These are phyloP conservation scores for Trichosporon ovoides DNA, from an alignment of 1,284 basidiomycete species.

Conservation along the genomic window DNA sequence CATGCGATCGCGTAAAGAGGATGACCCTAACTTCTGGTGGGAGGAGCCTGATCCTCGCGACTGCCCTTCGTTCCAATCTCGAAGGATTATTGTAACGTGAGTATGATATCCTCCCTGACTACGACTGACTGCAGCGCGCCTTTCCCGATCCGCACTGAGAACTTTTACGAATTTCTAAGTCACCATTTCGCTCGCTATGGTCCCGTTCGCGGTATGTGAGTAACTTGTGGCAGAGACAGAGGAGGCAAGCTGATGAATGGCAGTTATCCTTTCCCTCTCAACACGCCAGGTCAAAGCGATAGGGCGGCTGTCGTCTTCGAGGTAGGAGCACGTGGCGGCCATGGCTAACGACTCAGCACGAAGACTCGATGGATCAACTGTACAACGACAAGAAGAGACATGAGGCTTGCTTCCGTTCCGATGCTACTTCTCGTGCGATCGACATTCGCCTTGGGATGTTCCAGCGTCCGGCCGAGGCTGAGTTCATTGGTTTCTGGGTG, in stretches of 20 bases:
- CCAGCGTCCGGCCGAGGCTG: constrained; percentile 2
- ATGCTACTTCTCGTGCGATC: background rate
- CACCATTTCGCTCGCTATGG: constrained; percentile 36
- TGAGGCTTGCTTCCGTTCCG: constrained; percentile 13
- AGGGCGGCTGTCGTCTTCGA: constrained; percentile 32
- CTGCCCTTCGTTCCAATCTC: constrained; percentile 24
- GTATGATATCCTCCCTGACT: background rate
- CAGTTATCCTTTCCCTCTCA: background rate
- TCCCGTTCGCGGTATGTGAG: constrained; percentile 25
- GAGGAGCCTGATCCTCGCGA: constrained; percentile 27
- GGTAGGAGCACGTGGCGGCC: constrained; percentile 15
- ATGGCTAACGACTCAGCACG: constrained; percentile 18
- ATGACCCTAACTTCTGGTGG: constrained; percentile 19
- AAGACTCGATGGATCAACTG: constrained; percentile 13
- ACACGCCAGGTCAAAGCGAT: constrained; percentile 13
- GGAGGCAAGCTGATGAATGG: too few relatives aligned
- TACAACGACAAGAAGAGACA: constrained; percentile 22
- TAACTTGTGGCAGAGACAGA: too few relatives aligned
- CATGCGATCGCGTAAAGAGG: background rate
- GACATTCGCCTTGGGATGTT: constrained; percentile 17
- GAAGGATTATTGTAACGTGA: constrained; percentile 28
- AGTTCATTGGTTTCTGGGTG: constrained; percentile 23
- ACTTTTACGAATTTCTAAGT: constrained; percentile 11
- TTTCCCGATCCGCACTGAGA: constrained; percentile 21
- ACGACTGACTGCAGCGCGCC: constrained; percentile 23